Conservation (phyloP, 2,329 filamentous ascomycete genomes). For the Truncatella angustata region DNA sequence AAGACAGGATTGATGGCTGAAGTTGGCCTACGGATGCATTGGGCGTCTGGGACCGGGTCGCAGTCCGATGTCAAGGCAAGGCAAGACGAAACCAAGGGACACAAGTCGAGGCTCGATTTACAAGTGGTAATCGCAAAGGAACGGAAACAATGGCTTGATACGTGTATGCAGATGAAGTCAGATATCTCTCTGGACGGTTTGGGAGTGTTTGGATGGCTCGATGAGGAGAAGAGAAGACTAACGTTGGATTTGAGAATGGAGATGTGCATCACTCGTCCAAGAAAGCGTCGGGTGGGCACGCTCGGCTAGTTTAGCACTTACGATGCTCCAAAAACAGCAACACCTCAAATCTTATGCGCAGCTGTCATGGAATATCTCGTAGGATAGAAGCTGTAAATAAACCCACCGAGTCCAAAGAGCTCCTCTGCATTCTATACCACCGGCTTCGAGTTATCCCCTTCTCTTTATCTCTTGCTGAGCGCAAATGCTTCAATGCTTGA, state of each 20-base stretch:
- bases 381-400: no score
- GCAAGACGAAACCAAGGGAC: constrained; percentile 13
- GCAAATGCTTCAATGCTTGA: no score
- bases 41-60: constrained; percentile 23
- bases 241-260: constrained; percentile 25
- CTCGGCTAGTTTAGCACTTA: no score
- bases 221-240: constrained; percentile 17
- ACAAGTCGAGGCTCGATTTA: constrained; percentile 8
- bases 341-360: no score
- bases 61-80: constrained; percentile 23
- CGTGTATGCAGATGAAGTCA: constrained; percentile 17
- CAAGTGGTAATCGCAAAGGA: constrained; percentile 10
- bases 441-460: no score
- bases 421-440: no score
- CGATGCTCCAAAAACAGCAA: no score
- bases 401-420: no score
- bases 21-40: constrained; percentile 29
- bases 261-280: no score
- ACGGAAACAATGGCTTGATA: constrained; percentile 7
- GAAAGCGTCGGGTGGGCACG: no score
- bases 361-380: no score
- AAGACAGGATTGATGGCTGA: constrained; percentile 29
- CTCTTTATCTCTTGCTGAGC: no score
- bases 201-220: constrained; percentile 23
- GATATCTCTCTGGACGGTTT: constrained; percentile 22